A percentile compares a stretch with the other conserved stretches of the same genome.
Evolutionary conservation across 129 eudicot species (phyloP).

Genomic region (Saposhnikovia divaricata): DNA sequence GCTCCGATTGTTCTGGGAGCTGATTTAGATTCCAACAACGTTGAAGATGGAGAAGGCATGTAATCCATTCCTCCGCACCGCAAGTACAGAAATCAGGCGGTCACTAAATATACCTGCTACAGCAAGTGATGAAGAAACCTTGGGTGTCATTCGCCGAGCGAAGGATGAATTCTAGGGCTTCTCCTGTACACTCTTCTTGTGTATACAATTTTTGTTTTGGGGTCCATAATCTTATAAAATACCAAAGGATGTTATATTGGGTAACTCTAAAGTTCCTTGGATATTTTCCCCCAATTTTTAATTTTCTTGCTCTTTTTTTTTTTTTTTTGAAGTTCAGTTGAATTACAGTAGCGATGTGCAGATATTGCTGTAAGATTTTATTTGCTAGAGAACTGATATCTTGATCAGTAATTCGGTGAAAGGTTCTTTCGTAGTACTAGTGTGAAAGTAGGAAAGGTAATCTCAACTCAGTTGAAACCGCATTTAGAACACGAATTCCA

Average conservation of each 20-base stretch:
- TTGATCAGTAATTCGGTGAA: too few relatives aligned
- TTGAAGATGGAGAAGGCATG: conserved; percentile 68
- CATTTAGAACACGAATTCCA: too few relatives aligned
- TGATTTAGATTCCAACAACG: conserved; percentile 72
- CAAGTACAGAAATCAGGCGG: conserved; percentile 67
- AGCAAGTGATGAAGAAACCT: conserved; percentile 69
- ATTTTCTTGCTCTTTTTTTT: too few relatives aligned
- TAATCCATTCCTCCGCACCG: conserved; percentile 83
- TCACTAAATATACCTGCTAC: conserved; percentile 48
- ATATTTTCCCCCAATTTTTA: background rate
- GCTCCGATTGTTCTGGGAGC: background rate
- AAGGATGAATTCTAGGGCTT: conserved; percentile 63
- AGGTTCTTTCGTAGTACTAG: too few relatives aligned
- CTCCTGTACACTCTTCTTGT: conserved; percentile 5
- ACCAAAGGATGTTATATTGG: background rate
- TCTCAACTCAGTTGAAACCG: too few relatives aligned
- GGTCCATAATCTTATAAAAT: background rate
- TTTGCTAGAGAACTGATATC: too few relatives aligned
- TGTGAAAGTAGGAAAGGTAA: too few relatives aligned
- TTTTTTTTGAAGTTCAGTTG: background rate
- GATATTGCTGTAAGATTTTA: background rate
- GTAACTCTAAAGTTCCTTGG: background rate
- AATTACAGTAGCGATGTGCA: background rate
- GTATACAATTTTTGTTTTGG: conserved; percentile 7
- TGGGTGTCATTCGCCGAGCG: conserved; percentile 71